phyloP scores from a whole-genome alignment of 2,329 filamentous ascomycete genomes.

The Alternaria ventricosa region DNA sequence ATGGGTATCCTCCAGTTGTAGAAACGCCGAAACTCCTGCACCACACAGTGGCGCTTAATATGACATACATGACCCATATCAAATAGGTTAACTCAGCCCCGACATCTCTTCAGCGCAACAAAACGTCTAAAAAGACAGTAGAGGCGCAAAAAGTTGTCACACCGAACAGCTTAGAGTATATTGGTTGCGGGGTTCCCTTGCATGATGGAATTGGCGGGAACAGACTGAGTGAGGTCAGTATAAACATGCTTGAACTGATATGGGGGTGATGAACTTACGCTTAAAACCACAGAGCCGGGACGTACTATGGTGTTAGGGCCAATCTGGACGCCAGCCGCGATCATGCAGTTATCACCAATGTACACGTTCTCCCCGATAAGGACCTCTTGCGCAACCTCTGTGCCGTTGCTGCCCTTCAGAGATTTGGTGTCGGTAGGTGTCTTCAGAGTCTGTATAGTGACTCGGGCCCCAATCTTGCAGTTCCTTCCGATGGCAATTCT shows the following conservation, averaged over 20 bases:
- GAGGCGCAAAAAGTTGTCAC: slow-evolving; percentile 1
- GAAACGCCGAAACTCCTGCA: slow-evolving; percentile 19
- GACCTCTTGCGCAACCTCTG: slow-evolving; percentile 73
- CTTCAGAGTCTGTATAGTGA: slow-evolving; percentile 81
- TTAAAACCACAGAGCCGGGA: slow-evolving; percentile 62
- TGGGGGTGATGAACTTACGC: slow-evolving; percentile 50
- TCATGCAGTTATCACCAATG: slow-evolving; percentile 68
- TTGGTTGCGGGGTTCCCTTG: slow-evolving; percentile 54
- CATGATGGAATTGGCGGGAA: slow-evolving; percentile 55
- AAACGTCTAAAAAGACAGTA: neutral
- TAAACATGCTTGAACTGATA: neutral
- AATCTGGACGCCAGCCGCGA: slow-evolving; percentile 63
- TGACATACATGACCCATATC: slow-evolving; percentile 7
- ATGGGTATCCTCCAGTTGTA: slow-evolving; percentile 26
- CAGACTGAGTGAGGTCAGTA: slow-evolving; percentile 48
- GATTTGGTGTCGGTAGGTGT: slow-evolving; percentile 75
- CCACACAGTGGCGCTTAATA: slow-evolving; percentile 14
- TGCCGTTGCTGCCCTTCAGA: slow-evolving; percentile 75
- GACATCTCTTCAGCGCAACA: neutral
- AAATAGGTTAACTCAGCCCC: neutral
- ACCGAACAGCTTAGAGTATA: slow-evolving; percentile 32
- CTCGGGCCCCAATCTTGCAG: slow-evolving; percentile 75
- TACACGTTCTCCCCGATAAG: slow-evolving; percentile 76
- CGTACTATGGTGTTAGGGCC: slow-evolving; percentile 61
- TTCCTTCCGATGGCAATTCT: slow-evolving; percentile 81